Percentiles rank a stretch among this genome's conserved stretches.
Evolutionary conservation across 306 rosid species (phyloP).

Genomic region (Bauhinia variegata): DNA sequence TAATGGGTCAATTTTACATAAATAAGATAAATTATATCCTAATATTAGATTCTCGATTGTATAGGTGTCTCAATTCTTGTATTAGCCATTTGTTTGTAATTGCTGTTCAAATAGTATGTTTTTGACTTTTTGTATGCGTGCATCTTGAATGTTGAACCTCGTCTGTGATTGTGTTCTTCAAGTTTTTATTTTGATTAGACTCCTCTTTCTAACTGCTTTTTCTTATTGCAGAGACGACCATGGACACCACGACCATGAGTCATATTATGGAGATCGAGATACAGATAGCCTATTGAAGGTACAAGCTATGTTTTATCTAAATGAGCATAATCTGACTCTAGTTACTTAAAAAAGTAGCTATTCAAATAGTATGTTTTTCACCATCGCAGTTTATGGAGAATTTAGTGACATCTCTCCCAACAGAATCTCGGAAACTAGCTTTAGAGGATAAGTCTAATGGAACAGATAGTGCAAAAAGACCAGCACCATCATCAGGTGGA

Average conservation of each 20-base stretch:
- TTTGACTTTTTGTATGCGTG: conserved; percentile 1
- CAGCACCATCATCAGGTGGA: conserved; percentile 91
- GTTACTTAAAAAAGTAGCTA: conserved; percentile 32
- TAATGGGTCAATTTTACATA: conserved; percentile 10
- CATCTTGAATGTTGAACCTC: conserved; percentile 5
- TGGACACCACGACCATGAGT: conserved; percentile 96
- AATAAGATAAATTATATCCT: conserved; percentile 27
- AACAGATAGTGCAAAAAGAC: conserved; percentile 64
- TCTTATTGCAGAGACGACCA: conserved; percentile 74
- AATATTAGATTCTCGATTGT: no score
- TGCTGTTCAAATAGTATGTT: conserved; percentile 2
- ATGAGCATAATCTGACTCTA: conserved; percentile 24
- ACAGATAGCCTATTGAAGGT: conserved; percentile 90
- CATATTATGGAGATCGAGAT: conserved; percentile 96
- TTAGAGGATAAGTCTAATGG: conserved; percentile 66
- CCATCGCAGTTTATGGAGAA: conserved; percentile 81
- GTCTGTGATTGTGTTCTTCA: conserved; percentile 25
- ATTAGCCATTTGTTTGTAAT: conserved; percentile 19
- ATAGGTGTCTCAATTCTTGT: no score
- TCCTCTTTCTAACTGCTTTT: conserved; percentile 18
- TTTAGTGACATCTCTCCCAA: conserved; percentile 65
- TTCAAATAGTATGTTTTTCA: no score
- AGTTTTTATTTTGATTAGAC: conserved; percentile 30
- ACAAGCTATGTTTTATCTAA: conserved; percentile 29
- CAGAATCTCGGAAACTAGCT: conserved; percentile 57